These are phyloP conservation scores for Turnera subulata DNA, from an alignment of 345 rosid species.

Conservation along the genomic window DNA sequence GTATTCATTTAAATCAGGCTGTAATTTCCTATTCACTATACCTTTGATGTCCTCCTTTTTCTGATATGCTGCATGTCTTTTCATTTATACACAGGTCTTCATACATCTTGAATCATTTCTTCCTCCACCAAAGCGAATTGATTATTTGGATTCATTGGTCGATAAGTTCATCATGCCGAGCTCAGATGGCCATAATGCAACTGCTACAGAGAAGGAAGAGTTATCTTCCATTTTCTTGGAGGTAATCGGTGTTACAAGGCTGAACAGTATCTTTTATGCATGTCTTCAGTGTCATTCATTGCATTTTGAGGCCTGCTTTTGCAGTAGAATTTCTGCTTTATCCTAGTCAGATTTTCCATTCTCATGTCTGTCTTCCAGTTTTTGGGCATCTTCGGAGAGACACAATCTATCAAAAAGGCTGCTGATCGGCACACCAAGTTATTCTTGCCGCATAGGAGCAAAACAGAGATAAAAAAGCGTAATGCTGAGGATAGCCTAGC, in stretches of 20 bases:
- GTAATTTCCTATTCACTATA: neutral
- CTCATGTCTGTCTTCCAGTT: slow-evolving; percentile 43
- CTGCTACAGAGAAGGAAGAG: slow-evolving; percentile 79
- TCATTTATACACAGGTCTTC: slow-evolving; percentile 39
- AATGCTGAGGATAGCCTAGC: slow-evolving; percentile 74
- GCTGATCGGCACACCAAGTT: slow-evolving; percentile 77
- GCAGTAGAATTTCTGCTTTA: no score
- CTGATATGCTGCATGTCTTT: slow-evolving; percentile 13
- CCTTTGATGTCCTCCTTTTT: neutral
- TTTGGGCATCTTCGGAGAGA: slow-evolving; percentile 75
- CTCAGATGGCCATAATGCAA: slow-evolving; percentile 42
- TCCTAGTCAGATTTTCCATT: no score
- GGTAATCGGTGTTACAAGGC: slow-evolving; percentile 33
- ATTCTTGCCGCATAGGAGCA: slow-evolving; percentile 60
- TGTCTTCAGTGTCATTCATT: no score
- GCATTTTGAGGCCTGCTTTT: no score
- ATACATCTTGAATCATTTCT: slow-evolving; percentile 70
- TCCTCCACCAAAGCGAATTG: slow-evolving; percentile 64
- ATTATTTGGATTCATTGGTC: slow-evolving; percentile 63
- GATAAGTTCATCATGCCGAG: slow-evolving; percentile 60
- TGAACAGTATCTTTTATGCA: neutral
- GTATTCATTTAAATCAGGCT: neutral
- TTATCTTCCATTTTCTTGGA: slow-evolving; percentile 80
- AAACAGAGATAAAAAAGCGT: slow-evolving; percentile 69
- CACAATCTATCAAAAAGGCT: slow-evolving; percentile 56